These are phyloP conservation scores for Aspergillus quadricinctus DNA, from an alignment of 2,329 filamentous ascomycete species.

Conservation along the genomic window DNA sequence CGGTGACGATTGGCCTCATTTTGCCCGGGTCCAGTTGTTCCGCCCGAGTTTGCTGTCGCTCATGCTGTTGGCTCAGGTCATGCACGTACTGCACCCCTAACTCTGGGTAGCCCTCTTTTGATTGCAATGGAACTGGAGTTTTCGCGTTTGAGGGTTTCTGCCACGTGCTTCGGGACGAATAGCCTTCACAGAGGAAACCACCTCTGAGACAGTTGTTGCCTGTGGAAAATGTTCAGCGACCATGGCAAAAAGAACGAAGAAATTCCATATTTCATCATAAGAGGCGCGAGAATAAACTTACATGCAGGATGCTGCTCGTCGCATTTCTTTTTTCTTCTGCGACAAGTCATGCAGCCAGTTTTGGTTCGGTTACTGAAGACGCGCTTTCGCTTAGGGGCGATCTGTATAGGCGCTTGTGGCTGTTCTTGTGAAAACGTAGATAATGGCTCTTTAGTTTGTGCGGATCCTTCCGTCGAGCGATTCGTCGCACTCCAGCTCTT, in stretches of 20 bases:
- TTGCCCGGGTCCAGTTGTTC: conserved; percentile 44
- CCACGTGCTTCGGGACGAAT: conserved; percentile 74
- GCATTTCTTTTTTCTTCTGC: conserved; percentile 94
- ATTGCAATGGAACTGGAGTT: conserved; percentile 70
- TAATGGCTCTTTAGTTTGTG: conserved; percentile 30
- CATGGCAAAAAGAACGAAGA: conserved; percentile 5
- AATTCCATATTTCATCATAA: conserved; percentile 1
- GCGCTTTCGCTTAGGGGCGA: conserved; percentile 45
- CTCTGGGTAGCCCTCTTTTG: conserved; percentile 62
- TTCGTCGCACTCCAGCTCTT: conserved; percentile 28
- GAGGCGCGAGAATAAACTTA: conserved; percentile 47
- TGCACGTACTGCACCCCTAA: conserved; percentile 34
- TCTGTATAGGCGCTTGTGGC: conserved; percentile 32
- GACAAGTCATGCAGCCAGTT: conserved; percentile 89
- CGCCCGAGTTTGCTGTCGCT: conserved; percentile 31
- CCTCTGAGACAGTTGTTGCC: conserved; percentile 87
- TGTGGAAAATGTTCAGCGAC: conserved; percentile 32
- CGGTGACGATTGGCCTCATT: conserved; percentile 42
- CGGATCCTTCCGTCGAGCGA: conserved; percentile 35
- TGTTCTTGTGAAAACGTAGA: conserved; percentile 31
- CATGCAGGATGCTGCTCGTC: conserved; percentile 91
- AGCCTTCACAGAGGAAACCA: conserved; percentile 86
- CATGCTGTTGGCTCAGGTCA: conserved; percentile 36
- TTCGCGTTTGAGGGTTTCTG: conserved; percentile 70
- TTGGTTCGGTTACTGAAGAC: conserved; percentile 92